Base-by-base conservation (phyloP, 331 rosid species). In the Malus hybrid region DNA sequence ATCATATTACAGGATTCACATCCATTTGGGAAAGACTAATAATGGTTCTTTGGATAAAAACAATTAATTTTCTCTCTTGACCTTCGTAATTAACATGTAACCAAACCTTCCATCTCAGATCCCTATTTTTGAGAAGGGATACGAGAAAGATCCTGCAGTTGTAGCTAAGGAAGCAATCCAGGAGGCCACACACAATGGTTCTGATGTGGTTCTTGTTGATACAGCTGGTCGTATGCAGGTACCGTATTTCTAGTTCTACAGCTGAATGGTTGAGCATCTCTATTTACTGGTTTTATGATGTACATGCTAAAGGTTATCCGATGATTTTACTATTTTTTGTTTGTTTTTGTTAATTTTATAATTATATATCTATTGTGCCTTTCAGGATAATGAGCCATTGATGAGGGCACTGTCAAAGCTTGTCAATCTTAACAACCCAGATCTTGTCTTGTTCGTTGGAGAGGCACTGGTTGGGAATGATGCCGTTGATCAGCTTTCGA, bases 181-280 rank as follows among this genome's bases (percentile, higher is more conserved):
- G 83, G 97, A 90, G 83, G 97, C 99, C 73, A 80, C 89, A 29
- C 88, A 80, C 67, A 92, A 89, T 82, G 99, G 99, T 65, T 95
- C 99, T 22, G 99, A 95, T 56, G 99, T 95, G 60, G 97, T 95
- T 76, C 93, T 95, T 59, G 99, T 92, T 76, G 99, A 95, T 77
- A 95, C 99, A 7, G 99, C 99, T 88, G 99, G 97, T 65, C 88
- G 99, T 78, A 95, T 95, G 97, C 99, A 95, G 97, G 97, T 95
- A 83, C 50, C 1, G 39, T 14, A 11, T 76, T 48, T 63, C 18
- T 66, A 33, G 31, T 67, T 67, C 22, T 36, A 16, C 10, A 34
- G 20, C 52, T 0, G 44, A 36, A 36, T 36, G 44, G 44, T 2
- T 8, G 44, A 36, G 44, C 44, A 36, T 36, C 11, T 36, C 0